Evolutionary conservation across 371 early-diverging fungal species (phyloP).

Genomic region (Lichtheimia hyalospora): DNA sequence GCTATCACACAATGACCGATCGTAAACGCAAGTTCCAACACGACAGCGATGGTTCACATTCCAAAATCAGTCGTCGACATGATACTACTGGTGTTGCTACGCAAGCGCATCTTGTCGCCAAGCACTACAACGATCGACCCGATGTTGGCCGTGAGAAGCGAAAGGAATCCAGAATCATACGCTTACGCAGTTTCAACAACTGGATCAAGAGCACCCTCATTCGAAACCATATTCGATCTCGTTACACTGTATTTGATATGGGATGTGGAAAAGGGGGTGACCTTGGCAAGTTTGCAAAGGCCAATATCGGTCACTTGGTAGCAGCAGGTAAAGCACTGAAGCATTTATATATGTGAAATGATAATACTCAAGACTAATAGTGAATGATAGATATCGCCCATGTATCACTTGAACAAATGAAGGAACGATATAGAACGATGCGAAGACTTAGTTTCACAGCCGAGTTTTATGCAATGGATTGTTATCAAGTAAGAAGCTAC

Average conservation of each 20-base stretch:
- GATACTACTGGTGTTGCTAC: slow-evolving; percentile 7
- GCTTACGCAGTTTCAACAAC: slow-evolving; percentile 92
- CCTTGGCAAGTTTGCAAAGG: slow-evolving; percentile 87
- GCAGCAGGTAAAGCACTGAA: slow-evolving; percentile 57
- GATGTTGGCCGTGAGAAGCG: slow-evolving; percentile 76
- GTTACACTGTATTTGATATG: slow-evolving; percentile 82
- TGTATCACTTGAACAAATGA: slow-evolving; percentile 91
- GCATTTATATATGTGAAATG: not conserved
- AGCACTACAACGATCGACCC: slow-evolving; percentile 93
- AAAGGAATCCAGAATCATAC: slow-evolving; percentile 81
- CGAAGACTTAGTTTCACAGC: slow-evolving; percentile 63
- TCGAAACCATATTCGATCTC: slow-evolving; percentile 55
- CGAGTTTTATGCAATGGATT: slow-evolving; percentile 79
- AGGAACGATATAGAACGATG: slow-evolving; percentile 66
- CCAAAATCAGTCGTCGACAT: slow-evolving; percentile 8
- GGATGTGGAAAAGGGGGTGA: slow-evolving; percentile 99
- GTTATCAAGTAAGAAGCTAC: slow-evolving; percentile 76
- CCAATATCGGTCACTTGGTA: slow-evolving; percentile 68
- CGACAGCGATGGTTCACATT: not conserved
- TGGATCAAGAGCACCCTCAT: slow-evolving; percentile 95
- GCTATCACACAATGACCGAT: not conserved
- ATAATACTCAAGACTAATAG: slow-evolving; percentile 1
- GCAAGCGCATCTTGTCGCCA: slow-evolving; percentile 61
- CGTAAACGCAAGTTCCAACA: slow-evolving; percentile 8
- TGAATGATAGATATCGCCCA: slow-evolving; percentile 85